Conservation (phyloP, 164 flowering plant species). For the Chloranthus sessilifolius region DNA sequence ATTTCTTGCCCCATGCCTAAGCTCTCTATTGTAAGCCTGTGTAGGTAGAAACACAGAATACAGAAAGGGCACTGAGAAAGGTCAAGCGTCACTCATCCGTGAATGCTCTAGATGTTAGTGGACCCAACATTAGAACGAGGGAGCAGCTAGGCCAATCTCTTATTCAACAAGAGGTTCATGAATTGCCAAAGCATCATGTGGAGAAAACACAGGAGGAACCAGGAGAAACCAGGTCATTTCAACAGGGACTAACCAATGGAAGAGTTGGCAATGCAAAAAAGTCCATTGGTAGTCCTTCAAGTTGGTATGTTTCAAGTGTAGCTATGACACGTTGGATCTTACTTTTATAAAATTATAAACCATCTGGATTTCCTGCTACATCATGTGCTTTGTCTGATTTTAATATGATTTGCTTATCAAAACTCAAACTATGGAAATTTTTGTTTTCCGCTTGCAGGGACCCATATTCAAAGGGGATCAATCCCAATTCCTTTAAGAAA, state of each 20-base stretch:
- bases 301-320: constrained; percentile 38
- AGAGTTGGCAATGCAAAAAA: constrained; percentile 18
- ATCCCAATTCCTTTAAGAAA: constrained; percentile 40
- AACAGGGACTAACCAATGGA: constrained; percentile 17
- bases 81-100: constrained; percentile 64
- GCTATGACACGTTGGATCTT: not conserved
- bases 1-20: too few relatives aligned
- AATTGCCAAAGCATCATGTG: constrained; percentile 20
- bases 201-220: constrained; percentile 26
- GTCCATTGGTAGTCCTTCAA: constrained; percentile 47
- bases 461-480: constrained; percentile 65
- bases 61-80: constrained; percentile 65
- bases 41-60: constrained; percentile 71
- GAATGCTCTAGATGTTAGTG: constrained; percentile 34
- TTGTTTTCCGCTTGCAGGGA: constrained; percentile 44
- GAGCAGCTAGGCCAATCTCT: constrained; percentile 14
- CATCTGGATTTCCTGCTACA: not conserved
- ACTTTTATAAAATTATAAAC: not conserved
- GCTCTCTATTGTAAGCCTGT: constrained; percentile 11
- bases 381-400: not conserved
- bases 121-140: constrained; percentile 18
- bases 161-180: constrained; percentile 22
- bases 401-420: not conserved
- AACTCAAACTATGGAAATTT: not conserved
- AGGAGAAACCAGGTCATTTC: constrained; percentile 25